phyloP scores from a whole-genome alignment of 495 filamentous ascomycete species.

The Aspergillus sclerotioniger region DNA sequence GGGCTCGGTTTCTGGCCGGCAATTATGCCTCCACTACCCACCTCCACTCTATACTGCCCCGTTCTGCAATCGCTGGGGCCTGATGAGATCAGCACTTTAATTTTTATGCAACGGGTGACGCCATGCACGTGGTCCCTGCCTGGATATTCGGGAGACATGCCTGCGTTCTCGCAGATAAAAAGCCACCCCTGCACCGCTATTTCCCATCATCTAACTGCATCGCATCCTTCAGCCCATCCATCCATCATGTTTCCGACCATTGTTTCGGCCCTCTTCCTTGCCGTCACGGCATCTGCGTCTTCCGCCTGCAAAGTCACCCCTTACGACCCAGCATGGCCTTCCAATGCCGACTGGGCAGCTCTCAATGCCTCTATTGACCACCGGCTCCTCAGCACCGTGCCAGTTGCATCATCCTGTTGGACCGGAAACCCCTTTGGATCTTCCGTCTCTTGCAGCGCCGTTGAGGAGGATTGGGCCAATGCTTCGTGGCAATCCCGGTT shows the following conservation, averaged over 20 bases:
- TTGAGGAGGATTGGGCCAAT: slow-evolving; percentile 24
- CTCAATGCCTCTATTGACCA: slow-evolving; percentile 26
- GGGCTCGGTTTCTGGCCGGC: too few species aligned
- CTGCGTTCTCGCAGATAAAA: neutral
- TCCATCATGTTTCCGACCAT: neutral
- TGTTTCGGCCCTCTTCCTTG: neutral
- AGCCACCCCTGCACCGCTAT: neutral
- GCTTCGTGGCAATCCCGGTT: slow-evolving; percentile 18
- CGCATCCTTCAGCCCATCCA: neutral
- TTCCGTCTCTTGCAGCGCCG: slow-evolving; percentile 17
- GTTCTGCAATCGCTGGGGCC: too few species aligned
- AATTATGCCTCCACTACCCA: too few species aligned
- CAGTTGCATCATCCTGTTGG: slow-evolving; percentile 29
- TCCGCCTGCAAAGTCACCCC: slow-evolving; percentile 22
- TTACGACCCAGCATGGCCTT: slow-evolving; percentile 25
- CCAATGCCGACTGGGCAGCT: slow-evolving; percentile 22
- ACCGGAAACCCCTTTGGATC: slow-evolving; percentile 21
- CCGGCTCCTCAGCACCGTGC: slow-evolving; percentile 19
- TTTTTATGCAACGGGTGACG: too few species aligned
- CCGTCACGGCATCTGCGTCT: neutral
- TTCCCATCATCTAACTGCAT: neutral
- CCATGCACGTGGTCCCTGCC: neutral
- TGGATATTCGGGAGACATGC: neutral
- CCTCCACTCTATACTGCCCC: too few species aligned
- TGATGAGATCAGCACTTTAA: neutral